These are phyloP conservation scores for Nicotiana tomentosiformis DNA, from an alignment of 257 asterid genomes.

Conservation along the genomic window DNA sequence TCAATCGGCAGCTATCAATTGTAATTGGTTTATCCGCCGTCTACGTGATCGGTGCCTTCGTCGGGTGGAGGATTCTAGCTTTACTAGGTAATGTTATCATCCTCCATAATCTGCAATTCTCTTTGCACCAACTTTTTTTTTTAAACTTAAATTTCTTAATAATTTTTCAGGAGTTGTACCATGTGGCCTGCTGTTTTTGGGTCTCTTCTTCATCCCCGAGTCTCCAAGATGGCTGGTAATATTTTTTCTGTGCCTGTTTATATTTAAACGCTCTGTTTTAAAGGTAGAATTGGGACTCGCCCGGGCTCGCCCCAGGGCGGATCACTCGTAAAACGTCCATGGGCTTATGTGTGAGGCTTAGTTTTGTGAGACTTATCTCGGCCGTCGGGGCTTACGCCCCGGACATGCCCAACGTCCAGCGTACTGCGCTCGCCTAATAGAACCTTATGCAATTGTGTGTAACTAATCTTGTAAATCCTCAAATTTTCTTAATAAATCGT, in stretches of 20 bases:
- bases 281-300: no score
- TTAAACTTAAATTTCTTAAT: neutral
- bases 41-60: conserved; percentile 17
- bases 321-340: no score
- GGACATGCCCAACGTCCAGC: no score
- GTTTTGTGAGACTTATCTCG: no score
- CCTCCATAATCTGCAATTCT: neutral
- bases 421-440: no score
- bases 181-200: conserved; percentile 22
- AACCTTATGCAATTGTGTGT: no score
- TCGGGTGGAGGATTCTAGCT: conserved; percentile 22
- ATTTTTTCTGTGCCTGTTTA: conserved; percentile 5
- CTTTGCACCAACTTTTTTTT: neutral
- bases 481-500: no score
- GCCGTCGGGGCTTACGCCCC: no score
- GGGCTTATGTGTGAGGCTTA: no score
- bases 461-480: no score
- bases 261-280: neutral
- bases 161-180: conserved; percentile 23
- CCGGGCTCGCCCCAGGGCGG: no score
- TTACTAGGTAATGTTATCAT: conserved; percentile 13
- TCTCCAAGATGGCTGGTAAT: conserved; percentile 96
- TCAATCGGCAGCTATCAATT: conserved; percentile 17
- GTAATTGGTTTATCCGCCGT: conserved; percentile 15
- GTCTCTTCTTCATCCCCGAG: conserved; percentile 75